Base-by-base conservation (phyloP, 2,329 filamentous ascomycete species). In the Colletotrichum spinosum region DNA sequence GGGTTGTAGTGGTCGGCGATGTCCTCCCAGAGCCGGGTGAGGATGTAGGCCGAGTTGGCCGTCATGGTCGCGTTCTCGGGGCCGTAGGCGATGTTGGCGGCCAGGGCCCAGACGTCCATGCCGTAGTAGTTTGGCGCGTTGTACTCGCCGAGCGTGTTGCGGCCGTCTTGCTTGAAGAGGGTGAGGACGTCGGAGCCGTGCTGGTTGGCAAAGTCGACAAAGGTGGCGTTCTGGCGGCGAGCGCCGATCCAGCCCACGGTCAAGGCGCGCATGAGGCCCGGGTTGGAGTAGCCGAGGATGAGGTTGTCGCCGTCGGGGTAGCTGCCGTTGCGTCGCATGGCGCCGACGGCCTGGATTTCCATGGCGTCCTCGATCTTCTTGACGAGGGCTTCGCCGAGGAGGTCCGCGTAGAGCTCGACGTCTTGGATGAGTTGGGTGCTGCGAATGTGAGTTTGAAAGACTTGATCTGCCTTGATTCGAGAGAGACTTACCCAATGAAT, bases 111-210 rank as follows among this genome's bases (percentile, higher is more conserved):
- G 39, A 76, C 68, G 60, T 80, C 78, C 67, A 79, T 77, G 41
- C 79, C 78, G 49, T 79, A 80, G 69, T 80, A 80, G 2, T 75
- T 79, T 2, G 78, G 77, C 4, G 76, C 73, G 41, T 80, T 80
- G 67, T 79, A 80, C 65, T 80, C 78, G 13, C 72, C 74, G 1
- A 80, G 68, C 8, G 74, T 73, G 53, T 77, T 71, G 2, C 73
- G 72, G 8, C 74, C 75, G 15, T 72, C 71, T 5, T 65, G 69
- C 48, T 70, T 69, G 70, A 78, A 78, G 3, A 78, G 70, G 39
- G 72, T 68, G 2, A 76, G 67, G 0, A 73, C 69, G 11, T 72
- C 69, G 0, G 72, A 55, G 2, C 74, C 80, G 45, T 77, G 74
- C 25, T 73, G 65, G 25, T 76, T 70, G 49, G 79, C 78, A 62